phyloP scores from a whole-genome alignment of 1,139 yeast genomes.

The Pichia sp. region DNA sequence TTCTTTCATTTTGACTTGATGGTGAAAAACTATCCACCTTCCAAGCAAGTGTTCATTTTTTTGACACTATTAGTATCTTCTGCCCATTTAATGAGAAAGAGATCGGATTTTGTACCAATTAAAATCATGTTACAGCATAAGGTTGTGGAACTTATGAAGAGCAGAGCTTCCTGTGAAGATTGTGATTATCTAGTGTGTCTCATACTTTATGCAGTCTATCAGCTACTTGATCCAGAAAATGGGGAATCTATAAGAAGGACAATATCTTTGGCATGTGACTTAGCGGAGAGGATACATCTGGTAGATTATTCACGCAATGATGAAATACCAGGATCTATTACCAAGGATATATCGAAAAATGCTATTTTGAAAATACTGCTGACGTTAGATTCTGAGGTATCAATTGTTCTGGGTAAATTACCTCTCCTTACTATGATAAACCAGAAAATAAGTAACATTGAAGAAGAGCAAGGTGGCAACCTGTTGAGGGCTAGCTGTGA shows the following conservation, averaged over 20 bases:
- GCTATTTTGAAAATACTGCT: constrained; percentile 10
- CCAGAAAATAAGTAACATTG: constrained; percentile 1
- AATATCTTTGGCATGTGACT: constrained; percentile 13
- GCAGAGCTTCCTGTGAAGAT: constrained; percentile 9
- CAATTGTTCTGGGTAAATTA: constrained; percentile 13
- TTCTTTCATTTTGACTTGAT: constrained; percentile 17
- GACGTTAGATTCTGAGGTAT: constrained; percentile 10
- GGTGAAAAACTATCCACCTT: constrained; percentile 14
- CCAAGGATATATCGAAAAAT: constrained; percentile 7
- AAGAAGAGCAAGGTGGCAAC: background rate
- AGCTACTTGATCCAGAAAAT: constrained; percentile 16
- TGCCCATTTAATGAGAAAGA: constrained; percentile 16
- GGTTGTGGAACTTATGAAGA: constrained; percentile 11
- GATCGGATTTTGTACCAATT: constrained; percentile 15
- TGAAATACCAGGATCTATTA: constrained; percentile 11
- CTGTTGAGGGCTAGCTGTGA: background rate
- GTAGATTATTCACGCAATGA: constrained; percentile 8
- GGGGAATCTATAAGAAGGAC: constrained; percentile 15
- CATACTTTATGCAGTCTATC: constrained; percentile 14
- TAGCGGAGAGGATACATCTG: constrained; percentile 16
- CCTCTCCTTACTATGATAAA: constrained; percentile 6
- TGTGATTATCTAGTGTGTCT: constrained; percentile 15
- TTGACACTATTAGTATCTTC: constrained; percentile 16
- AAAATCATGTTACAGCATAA: constrained; percentile 17
- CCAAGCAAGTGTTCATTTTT: constrained; percentile 14